Percentiles rank a stretch among this genome's conserved stretches.
phyloP scores from a whole-genome alignment of 495 filamentous ascomycete genomes.

The Penicillium dipodomyicola region DNA sequence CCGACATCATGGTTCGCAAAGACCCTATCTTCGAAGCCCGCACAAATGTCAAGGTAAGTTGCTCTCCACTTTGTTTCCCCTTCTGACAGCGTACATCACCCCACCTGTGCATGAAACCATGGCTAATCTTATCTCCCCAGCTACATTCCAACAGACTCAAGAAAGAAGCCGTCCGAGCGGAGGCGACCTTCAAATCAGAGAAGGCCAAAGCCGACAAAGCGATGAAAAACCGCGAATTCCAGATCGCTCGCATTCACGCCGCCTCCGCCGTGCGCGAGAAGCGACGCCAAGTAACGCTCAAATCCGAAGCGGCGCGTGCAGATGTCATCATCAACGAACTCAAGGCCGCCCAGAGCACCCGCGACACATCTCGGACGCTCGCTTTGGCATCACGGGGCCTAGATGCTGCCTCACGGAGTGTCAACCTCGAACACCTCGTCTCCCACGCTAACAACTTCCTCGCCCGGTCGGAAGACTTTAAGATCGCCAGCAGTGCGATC shows the following conservation, averaged over 20 bases:
- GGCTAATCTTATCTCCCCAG: constrained; percentile 19
- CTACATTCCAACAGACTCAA: constrained; percentile 49
- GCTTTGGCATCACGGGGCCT: constrained; percentile 44
- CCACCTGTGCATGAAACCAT: neutral
- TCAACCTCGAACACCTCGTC: constrained; percentile 45
- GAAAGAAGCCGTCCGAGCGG: constrained; percentile 47
- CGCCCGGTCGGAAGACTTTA: constrained; percentile 47
- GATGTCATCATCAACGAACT: constrained; percentile 53
- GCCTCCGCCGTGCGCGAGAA: constrained; percentile 49
- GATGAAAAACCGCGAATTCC: constrained; percentile 51
- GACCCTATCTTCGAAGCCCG: constrained; percentile 52
- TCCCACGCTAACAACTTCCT: constrained; percentile 50
- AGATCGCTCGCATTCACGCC: constrained; percentile 51
- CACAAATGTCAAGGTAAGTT: constrained; percentile 49
- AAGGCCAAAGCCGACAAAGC: constrained; percentile 50
- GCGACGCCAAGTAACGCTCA: constrained; percentile 44
- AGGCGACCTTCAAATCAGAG: constrained; percentile 48
- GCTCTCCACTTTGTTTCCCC: constrained; percentile 3
- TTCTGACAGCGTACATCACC: constrained; percentile 1
- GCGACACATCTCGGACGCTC: constrained; percentile 47
- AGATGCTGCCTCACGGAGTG: constrained; percentile 45
- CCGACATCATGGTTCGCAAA: constrained; percentile 43
- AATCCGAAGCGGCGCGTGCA: constrained; percentile 46
- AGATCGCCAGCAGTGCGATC: constrained; percentile 47
- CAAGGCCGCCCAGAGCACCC: constrained; percentile 48